phyloP scores from a whole-genome alignment of 768 basidiomycete species.

The Termitomyces sp. region DNA sequence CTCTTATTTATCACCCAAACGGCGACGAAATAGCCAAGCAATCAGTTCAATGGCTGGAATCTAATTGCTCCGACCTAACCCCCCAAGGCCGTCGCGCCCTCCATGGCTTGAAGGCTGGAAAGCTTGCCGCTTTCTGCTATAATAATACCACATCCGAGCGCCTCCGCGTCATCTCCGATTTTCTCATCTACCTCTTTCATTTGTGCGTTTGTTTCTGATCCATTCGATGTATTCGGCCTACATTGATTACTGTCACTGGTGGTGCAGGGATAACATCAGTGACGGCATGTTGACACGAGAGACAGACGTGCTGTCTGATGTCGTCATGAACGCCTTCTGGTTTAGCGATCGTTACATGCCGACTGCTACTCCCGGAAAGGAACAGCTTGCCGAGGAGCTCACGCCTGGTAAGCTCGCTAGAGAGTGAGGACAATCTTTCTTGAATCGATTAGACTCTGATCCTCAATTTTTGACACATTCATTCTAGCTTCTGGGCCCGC shows the following conservation, averaged over 20 bases:
- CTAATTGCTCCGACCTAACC: constrained; percentile 37
- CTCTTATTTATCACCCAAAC: constrained; percentile 35
- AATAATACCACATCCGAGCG: constrained; percentile 46
- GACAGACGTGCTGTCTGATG: constrained; percentile 51
- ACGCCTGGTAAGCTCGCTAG: constrained; percentile 60
- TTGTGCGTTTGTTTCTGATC: constrained; percentile 28
- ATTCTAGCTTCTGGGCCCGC: constrained; percentile 60
- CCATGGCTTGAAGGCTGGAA: constrained; percentile 56
- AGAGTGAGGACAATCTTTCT: constrained; percentile 44
- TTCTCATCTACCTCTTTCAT: constrained; percentile 57
- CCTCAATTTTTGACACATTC: constrained; percentile 1
- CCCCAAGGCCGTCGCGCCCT: constrained; percentile 40
- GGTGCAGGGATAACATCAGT: constrained; percentile 59
- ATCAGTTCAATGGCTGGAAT: constrained; percentile 46
- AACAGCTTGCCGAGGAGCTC: constrained; percentile 33
- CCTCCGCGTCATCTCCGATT: constrained; percentile 63
- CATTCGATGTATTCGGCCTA: constrained; percentile 6
- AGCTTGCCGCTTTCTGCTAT: constrained; percentile 63
- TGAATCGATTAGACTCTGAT: neutral
- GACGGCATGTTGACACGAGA: constrained; percentile 71
- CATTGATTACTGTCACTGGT: neutral
- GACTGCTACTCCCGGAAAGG: constrained; percentile 30
- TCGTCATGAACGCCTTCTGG: constrained; percentile 70
- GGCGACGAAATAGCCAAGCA: constrained; percentile 41
- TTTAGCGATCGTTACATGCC: constrained; percentile 48